Conservation (phyloP, 371 early-diverging fungal species). For the Cokeromyces recurvatus region DNA sequence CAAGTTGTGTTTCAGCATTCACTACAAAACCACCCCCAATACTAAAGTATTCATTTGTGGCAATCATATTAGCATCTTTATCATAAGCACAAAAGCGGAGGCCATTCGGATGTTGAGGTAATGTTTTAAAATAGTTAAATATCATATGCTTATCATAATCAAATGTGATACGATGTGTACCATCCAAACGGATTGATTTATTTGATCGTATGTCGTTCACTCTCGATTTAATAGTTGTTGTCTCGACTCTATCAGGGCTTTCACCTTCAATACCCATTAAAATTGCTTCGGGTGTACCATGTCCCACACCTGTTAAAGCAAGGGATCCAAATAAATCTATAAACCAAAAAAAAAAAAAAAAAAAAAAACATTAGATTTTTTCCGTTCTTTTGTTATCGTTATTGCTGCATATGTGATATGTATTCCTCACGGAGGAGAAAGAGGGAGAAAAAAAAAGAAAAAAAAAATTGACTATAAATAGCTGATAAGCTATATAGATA, state of each 20-base stretch:
- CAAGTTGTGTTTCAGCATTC: constrained; percentile 79
- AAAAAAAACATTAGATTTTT: too few relatives aligned
- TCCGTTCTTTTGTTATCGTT: too few relatives aligned
- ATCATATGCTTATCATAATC: constrained; percentile 79
- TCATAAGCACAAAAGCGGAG: constrained; percentile 91
- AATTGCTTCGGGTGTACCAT: constrained; percentile 91
- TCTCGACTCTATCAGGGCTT: constrained; percentile 85
- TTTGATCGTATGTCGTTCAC: constrained; percentile 69
- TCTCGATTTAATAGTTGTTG: constrained; percentile 71
- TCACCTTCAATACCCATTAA: constrained; percentile 93
- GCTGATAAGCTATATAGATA: too few relatives aligned
- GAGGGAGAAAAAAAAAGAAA: neutral
- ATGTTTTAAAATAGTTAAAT: constrained; percentile 79
- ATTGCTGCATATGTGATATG: too few relatives aligned
- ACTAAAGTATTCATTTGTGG: constrained; percentile 92
- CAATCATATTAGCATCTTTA: constrained; percentile 71
- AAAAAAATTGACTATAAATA: neutral
- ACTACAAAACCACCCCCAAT: constrained; percentile 97
- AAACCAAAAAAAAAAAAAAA: neutral
- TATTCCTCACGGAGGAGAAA: neutral
- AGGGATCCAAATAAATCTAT: constrained; percentile 89
- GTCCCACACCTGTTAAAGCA: constrained; percentile 93
- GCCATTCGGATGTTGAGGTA: constrained; percentile 95
- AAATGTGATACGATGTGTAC: constrained; percentile 75
- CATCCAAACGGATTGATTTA: constrained; percentile 68